Base-by-base conservation (phyloP, 2,329 filamentous ascomycete genomes). In the Colletotrichum sp. region DNA sequence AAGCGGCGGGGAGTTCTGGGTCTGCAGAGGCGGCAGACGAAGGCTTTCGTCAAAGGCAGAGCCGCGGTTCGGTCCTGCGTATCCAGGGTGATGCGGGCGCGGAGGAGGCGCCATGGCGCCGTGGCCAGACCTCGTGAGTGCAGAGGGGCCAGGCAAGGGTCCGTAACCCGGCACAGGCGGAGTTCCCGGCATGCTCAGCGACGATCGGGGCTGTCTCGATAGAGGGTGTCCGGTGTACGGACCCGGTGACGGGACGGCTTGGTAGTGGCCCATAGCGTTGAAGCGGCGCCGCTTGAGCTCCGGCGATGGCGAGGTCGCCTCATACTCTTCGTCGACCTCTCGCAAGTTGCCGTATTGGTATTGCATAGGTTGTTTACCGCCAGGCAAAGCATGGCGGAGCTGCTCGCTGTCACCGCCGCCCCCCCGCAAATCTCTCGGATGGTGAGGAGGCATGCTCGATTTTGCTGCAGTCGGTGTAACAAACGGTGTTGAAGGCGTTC, bases 261-360 rank as follows among this genome's bases (percentile, higher is more conserved):
- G 84, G 39, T 85, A 86, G 15, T 80, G 79, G 3, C 81, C 83
- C 69, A 78, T 78, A 58, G 86, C 86, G 77, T 90, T 90, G 79
- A 90, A 90, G 48, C 93, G 90, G 27, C 93, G 90, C 72, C 93
- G 89, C 81, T 94, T 94, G 32, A 85, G 83, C 69, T 94, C 92
- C 12, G 88, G 87, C 5, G 89, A 88, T 67, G 87, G 85, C 66
- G 86, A 87, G 22, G 83, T 78, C 16, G 83, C 80, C 15, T 87
- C 83, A 67, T 86, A 83, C 25, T 87, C 85, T 25, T 87, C 82
- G 25, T 73, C 83, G 32, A 78, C 69, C 2, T 84, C 81, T 64
- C 80, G 79, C 39, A 79, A 76, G 10, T 55, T 70, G 32, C 55
- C 64, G n/a, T 74, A 61, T n/a, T 66, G 76, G 28, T 76, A 71